Evolutionary conservation across 495 filamentous ascomycete genomes (phyloP).

Genomic region (Hyaloscypha finlandica): DNA sequence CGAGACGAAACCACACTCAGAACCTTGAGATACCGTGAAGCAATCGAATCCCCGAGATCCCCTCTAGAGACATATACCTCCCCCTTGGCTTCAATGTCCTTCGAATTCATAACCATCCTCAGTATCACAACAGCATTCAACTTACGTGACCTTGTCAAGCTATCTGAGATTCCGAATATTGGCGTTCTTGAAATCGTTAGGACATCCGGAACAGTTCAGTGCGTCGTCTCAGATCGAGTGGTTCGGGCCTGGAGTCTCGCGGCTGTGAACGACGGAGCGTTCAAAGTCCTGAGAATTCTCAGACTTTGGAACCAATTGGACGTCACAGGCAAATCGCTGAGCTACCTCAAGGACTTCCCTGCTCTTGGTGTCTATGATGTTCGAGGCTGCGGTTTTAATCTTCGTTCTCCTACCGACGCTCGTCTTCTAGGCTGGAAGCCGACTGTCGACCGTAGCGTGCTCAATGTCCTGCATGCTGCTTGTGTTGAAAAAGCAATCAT

Average conservation of each 20-base stretch:
- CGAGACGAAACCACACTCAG: not conserved
- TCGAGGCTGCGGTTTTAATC: constrained; percentile 20
- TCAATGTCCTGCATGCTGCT: constrained; percentile 15
- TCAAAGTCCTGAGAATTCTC: constrained; percentile 30
- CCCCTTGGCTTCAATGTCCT: constrained; percentile 27
- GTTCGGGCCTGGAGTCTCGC: constrained; percentile 29
- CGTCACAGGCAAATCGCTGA: constrained; percentile 23
- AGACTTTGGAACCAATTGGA: constrained; percentile 24
- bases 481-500: constrained; percentile 17
- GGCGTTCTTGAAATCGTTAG: constrained; percentile 28
- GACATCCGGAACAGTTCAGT: not conserved
- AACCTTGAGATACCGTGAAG: constrained; percentile 20
- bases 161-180: constrained; percentile 28
- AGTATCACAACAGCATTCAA: constrained; percentile 25
- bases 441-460: not conserved
- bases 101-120: constrained; percentile 29
- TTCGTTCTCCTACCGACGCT: not conserved
- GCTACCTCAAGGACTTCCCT: constrained; percentile 28
- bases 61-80: constrained; percentile 25
- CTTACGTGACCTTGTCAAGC: constrained; percentile 28
- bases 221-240: constrained; percentile 22
- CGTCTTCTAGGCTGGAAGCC: constrained; percentile 18
- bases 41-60: constrained; percentile 10
- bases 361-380: constrained; percentile 29
- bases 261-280: constrained; percentile 22